Evolutionary conservation across 768 basidiomycete genomes (phyloP).

Genomic region (Podaxis pistillaris): DNA sequence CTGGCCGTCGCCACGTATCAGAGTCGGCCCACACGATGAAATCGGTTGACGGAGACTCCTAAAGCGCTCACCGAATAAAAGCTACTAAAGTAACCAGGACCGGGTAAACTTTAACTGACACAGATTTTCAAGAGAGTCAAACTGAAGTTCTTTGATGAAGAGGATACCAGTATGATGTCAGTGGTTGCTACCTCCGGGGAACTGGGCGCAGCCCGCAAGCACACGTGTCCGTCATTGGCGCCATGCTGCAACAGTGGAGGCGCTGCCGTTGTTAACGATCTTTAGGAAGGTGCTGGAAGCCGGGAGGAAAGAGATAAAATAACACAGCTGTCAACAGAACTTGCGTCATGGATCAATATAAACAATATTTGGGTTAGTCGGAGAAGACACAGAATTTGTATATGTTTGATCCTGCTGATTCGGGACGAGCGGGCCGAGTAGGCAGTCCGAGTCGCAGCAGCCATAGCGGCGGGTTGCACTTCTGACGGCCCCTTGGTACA

Average conservation of each 20-base stretch:
- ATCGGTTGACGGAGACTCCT: background rate
- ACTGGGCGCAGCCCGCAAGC: background rate
- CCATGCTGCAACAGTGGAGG: background rate
- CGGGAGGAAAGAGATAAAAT: background rate
- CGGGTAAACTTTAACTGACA: background rate
- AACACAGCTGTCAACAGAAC: background rate
- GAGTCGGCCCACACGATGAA: background rate
- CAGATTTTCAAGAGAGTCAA: background rate
- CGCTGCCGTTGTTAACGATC: background rate
- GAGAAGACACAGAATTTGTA: background rate
- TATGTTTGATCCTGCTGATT: background rate
- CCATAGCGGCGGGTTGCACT: too few relatives aligned
- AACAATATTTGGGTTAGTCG: too few relatives aligned
- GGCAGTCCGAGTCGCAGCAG: background rate
- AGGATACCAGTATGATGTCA: background rate
- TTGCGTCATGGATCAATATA: background rate
- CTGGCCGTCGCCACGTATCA: background rate
- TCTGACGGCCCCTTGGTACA: background rate
- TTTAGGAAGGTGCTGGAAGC: background rate
- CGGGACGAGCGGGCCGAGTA: background rate
- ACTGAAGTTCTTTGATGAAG: background rate
- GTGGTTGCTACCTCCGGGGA: background rate
- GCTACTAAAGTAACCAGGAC: background rate
- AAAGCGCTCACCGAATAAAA: background rate
- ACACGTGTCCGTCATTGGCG: background rate